These are phyloP conservation scores for Trametes pubescens DNA, from an alignment of 1,284 basidiomycete species.

Conservation along the genomic window DNA sequence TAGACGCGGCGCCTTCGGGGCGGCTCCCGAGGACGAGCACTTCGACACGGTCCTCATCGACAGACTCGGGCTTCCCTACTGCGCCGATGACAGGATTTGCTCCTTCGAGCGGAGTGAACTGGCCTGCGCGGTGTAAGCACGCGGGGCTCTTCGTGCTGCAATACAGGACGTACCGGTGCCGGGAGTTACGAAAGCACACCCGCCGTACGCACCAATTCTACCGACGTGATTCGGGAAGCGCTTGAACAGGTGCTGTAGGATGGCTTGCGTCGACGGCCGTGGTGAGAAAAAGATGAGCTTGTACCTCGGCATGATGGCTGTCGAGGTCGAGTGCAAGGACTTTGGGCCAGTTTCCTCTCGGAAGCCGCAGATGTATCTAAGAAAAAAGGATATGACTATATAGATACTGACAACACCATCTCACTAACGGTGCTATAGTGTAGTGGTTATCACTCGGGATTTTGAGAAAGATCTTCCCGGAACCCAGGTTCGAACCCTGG, in stretches of 20 bases:
- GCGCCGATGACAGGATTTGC: conserved; percentile 56
- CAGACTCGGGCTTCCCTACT: conserved; percentile 52
- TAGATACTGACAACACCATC: too few species aligned
- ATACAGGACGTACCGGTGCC: conserved; percentile 51
- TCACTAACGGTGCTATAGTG: conserved; percentile 41
- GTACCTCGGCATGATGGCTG: conserved; percentile 28
- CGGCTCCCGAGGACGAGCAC: conserved; percentile 52
- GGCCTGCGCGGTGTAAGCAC: conserved; percentile 45
- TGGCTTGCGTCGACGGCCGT: conserved; percentile 40
- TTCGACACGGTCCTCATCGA: conserved; percentile 64
- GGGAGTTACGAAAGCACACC: conserved; percentile 60
- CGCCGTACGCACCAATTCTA: conserved; percentile 58
- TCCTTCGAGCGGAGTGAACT: conserved; percentile 52
- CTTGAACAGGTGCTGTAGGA: conserved; percentile 54
- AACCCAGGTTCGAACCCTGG: conserved; percentile 44
- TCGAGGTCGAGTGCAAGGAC: background rate
- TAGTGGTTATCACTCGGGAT: conserved; percentile 42
- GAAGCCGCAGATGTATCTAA: background rate
- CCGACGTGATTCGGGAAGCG: conserved; percentile 54
- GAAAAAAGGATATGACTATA: too few species aligned
- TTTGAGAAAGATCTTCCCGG: conserved; percentile 34
- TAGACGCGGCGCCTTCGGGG: background rate
- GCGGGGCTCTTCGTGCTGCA: background rate
- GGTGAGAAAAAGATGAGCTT: conserved; percentile 48
- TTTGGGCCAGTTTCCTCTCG: too few species aligned